Base-by-base conservation (phyloP, 345 rosid species). In the Raphanus raphanistrum region DNA sequence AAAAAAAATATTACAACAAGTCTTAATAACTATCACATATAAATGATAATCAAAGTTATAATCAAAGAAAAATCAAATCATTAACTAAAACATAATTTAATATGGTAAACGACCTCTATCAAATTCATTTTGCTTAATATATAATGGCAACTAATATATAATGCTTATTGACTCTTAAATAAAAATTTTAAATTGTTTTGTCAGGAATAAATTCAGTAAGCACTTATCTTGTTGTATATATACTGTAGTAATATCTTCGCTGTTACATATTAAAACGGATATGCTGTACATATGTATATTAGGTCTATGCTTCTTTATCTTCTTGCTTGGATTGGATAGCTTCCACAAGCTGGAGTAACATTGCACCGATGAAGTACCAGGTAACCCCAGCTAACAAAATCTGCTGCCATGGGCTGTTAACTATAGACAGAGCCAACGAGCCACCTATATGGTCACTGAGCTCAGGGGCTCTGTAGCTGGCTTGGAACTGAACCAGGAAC, bases 401-500 rank as follows among this genome's bases (percentile, higher is more conserved):
- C 65, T 83, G 91, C 60, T 83, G 67, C 98, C 90, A 90, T 33
- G 89, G 86, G 45, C 93, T 94, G 70, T 94, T 92, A 33, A 90
- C 87, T 71, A 90, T 78, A n/a, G 87, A 80, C 77, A 89, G 59
- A 6, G 96, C 97, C 10, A 71, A 43, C 21, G 92, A 75, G 32
- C 98, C 98, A 1, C 90, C 96, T 2, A 83, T n/a, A 66, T 94
- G 98, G 13, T 88, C 88, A 16, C 79, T 13, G 66, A 89, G 69
- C 72, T 82, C 85, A 17, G 88, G 85, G 33, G 38, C 79, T 48
- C 28, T 82, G 12, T 84, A 84, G 54, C 83, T 83, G 16, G 74
- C 61, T 76, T 86, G 90, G 25, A 72, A 68, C 31, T 80, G 82
- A 31, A 87, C 89, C 6, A 82, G 13, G 13, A 83, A 68, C 28